A percentile compares a stretch with the other conserved stretches of the same genome.
These are phyloP conservation scores for Pyronema omphalodes DNA, from an alignment of 495 filamentous ascomycete genomes.

Conservation along the genomic window DNA sequence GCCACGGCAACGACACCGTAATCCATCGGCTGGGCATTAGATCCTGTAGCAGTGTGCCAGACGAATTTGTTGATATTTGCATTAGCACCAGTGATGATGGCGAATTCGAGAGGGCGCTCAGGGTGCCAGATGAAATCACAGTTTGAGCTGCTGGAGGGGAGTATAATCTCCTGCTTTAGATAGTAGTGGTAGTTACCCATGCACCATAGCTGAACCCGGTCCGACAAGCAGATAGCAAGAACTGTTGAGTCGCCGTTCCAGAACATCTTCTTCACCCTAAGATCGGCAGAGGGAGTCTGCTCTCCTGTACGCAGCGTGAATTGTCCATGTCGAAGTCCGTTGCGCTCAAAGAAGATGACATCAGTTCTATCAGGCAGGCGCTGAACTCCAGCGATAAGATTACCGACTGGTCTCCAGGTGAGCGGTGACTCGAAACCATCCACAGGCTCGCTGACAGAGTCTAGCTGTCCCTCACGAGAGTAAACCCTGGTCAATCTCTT, in stretches of 20 bases:
- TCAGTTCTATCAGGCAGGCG: conserved; percentile 48
- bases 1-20: conserved; percentile 70
- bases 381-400: conserved; percentile 72
- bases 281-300: conserved; percentile 36
- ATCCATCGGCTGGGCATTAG: conserved; percentile 54
- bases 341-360: conserved; percentile 90
- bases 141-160: background rate
- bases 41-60: conserved; percentile 46
- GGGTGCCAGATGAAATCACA: conserved; percentile 51
- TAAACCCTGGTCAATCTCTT: conserved; percentile 74
- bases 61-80: conserved; percentile 50
- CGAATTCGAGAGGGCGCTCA: conserved; percentile 44
- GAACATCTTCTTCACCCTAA: conserved; percentile 39
- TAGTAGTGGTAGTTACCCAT: conserved; percentile 97
- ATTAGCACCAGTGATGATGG: conserved; percentile 16
- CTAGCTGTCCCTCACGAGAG: conserved; percentile 70
- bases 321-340: conserved; percentile 83
- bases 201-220: conserved; percentile 83
- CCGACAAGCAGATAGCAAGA: conserved; percentile 56
- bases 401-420: conserved; percentile 82
- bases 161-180: conserved; percentile 69
- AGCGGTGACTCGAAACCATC: conserved; percentile 70
- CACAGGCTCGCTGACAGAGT: conserved; percentile 85
- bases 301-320: conserved; percentile 54
- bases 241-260: conserved; percentile 91